Evolutionary conservation across 768 basidiomycete genomes (phyloP), one percentile per base, ranked within the genome.

Genomic region (Strobilomyces confusus): DNA sequence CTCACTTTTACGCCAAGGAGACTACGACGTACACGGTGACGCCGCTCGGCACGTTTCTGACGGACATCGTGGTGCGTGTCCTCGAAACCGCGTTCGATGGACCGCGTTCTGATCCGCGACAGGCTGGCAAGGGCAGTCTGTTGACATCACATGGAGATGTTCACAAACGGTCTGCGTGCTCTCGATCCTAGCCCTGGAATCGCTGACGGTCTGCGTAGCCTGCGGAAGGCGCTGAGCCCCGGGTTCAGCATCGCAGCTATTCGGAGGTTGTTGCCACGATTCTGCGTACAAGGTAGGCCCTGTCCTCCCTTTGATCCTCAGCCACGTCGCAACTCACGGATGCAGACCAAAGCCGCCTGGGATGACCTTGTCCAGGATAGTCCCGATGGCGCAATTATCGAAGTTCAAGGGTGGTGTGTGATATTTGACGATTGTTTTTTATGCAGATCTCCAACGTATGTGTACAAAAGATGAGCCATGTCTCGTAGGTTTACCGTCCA

Each of bases 1-100:
- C n/a, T n/a, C n/a, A n/a, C n/a, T n/a, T n/a, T n/a, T n/a, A 77
- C 56, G 69, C 79, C 3, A 74, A 66, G 54, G 81, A 83, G 54
- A 80, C 81, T 0, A 79, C 57, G n/a, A 60, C 67, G 0, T 72
- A 73, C 44, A 49, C 62, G 19, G 38, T 56, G 29, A 72, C 59
- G 30, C 69, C 58, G 43, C 58, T 63, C 19, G 59, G 20, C 34
- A 49, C 58, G 58, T 54, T 43, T 42, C 37, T 33, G 33, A 73
- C 78, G 12, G 71, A 73, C 32, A 54, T 52, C 11, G 17, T 72
- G 45, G 71, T 72, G 22, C 14, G 68, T 47, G 23, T 38, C 14
- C 19, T 15, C 17, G 8, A 12, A 13, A 8, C 12, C 4, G 14
- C 5, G 9, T 1, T 5, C n/a, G 5, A 23, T 19, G 23, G 22